phyloP scores from a whole-genome alignment of 2,329 filamentous ascomycete species.

The Helotiales sp. region DNA sequence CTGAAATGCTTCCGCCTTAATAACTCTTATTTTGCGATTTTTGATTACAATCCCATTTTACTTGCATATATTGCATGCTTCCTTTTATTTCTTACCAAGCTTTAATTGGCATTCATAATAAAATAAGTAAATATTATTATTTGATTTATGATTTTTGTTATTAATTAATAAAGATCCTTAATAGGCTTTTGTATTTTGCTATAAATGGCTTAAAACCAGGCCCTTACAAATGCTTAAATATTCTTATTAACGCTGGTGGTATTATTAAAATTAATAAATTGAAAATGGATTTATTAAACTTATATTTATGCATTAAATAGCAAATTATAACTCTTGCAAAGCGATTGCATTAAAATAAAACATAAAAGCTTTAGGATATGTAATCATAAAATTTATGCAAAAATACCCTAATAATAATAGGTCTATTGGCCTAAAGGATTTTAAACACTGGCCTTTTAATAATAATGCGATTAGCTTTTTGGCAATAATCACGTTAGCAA shows the following conservation, averaged over 20 bases:
- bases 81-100: background rate
- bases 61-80: conserved; percentile 10
- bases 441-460: conserved; percentile 11
- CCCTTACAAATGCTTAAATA: conserved; percentile 9
- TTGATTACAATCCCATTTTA: conserved; percentile 5
- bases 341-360: background rate
- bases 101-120: background rate
- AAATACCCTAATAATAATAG: conserved; percentile 13
- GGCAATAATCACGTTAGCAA: conserved; percentile 14
- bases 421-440: conserved; percentile 14
- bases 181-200: conserved; percentile 4
- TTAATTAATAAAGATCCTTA: conserved; percentile 2
- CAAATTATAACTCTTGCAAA: background rate
- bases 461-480: conserved; percentile 11
- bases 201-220: conserved; percentile 8
- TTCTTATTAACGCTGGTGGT: no score
- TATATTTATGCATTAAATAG: conserved; percentile 3
- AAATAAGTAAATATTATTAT: background rate
- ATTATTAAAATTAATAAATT: conserved; percentile 10
- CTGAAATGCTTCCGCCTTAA: conserved; percentile 4
- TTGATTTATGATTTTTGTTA: background rate
- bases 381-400: conserved; percentile 17
- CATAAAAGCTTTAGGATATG: conserved; percentile 13
- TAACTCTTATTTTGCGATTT: background rate
- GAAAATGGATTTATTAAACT: background rate